These are phyloP conservation scores for Sistotremastrum suecicum DNA, from an alignment of 768 basidiomycete species.

Conservation along the genomic window DNA sequence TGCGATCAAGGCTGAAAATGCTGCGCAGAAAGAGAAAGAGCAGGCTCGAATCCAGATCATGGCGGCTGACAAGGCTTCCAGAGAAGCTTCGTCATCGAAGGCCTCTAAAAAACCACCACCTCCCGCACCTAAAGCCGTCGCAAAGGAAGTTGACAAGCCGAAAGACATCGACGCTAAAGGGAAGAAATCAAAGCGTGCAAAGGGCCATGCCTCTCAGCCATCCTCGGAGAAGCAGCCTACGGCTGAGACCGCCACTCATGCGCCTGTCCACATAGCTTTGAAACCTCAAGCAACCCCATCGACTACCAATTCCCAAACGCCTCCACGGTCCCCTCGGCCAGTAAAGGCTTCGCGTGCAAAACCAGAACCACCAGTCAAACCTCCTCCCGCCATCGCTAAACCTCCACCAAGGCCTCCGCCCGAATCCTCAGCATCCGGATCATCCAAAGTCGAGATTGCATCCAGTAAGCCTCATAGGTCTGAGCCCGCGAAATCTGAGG, in stretches of 20 bases:
- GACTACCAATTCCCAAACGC: too few relatives aligned
- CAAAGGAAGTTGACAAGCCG: slow-evolving; percentile 3
- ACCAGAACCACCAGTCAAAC: background rate
- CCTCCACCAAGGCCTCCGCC: background rate
- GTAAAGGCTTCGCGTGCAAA: too few relatives aligned
- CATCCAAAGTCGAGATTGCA: too few relatives aligned
- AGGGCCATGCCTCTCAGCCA: slow-evolving; percentile 3
- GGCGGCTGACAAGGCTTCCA: slow-evolving; percentile 8
- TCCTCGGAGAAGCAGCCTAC: background rate
- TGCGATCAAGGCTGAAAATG: slow-evolving; percentile 77
- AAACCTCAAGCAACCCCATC: too few relatives aligned
- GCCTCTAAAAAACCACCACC: slow-evolving; percentile 17
- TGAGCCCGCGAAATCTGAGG: background rate
- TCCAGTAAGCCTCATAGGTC: too few relatives aligned
- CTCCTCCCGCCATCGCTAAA: background rate
- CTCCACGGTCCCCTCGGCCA: too few relatives aligned
- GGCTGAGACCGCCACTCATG: background rate
- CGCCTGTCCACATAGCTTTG: background rate
- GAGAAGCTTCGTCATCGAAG: slow-evolving; percentile 15
- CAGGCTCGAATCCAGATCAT: slow-evolving; percentile 6
- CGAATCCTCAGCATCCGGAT: too few relatives aligned
- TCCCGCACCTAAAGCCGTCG: slow-evolving; percentile 13
- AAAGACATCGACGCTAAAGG: background rate
- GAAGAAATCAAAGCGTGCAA: slow-evolving; percentile 7
- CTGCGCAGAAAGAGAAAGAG: slow-evolving; percentile 54